These are phyloP conservation scores for Medicago arabica DNA, from an alignment of 306 rosid genomes.

Conservation along the genomic window DNA sequence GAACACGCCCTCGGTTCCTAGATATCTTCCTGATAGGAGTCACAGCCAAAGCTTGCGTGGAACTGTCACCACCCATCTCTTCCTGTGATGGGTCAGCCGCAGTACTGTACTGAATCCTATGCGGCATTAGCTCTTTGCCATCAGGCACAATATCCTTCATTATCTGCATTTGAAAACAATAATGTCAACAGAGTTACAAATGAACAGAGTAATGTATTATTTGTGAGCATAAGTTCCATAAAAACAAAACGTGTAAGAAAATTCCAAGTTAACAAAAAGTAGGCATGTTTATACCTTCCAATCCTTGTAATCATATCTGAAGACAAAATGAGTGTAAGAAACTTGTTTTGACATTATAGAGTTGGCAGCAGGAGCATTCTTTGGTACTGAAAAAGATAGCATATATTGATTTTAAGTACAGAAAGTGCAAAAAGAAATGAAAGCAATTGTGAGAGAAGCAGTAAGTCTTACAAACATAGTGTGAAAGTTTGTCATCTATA, in stretches of 20 bases:
- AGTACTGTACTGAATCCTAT: conserved; percentile 45
- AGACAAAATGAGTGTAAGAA: conserved; percentile 70
- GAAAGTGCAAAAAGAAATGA: neutral
- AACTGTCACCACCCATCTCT: conserved; percentile 34
- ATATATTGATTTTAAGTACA: neutral
- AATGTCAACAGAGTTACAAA: conserved; percentile 18
- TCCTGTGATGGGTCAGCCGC: conserved; percentile 21
- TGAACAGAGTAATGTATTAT: conserved; percentile 16
- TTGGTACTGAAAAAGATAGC: conserved; percentile 58
- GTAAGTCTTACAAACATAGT: conserved; percentile 68
- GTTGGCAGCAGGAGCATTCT: conserved; percentile 70
- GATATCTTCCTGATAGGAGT: conserved; percentile 73
- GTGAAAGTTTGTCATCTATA: conserved; percentile 57
- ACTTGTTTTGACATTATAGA: conserved; percentile 57
- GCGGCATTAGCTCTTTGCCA: conserved; percentile 77
- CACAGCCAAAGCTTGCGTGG: conserved; percentile 43
- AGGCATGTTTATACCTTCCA: conserved; percentile 71
- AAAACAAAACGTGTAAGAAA: neutral
- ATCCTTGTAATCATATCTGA: conserved; percentile 80
- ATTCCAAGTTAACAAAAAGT: neutral
- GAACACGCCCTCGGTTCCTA: conserved; percentile 64
- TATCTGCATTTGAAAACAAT: conserved; percentile 63
- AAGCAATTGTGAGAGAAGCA: conserved; percentile 24
- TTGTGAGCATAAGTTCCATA: conserved; percentile 14
- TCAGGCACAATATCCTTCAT: conserved; percentile 65